Percentiles rank a stretch among this genome's conserved stretches.
These are phyloP conservation scores for Blepharisma japonicum DNA, from an alignment of 73 alveolate species.

Conservation along the genomic window DNA sequence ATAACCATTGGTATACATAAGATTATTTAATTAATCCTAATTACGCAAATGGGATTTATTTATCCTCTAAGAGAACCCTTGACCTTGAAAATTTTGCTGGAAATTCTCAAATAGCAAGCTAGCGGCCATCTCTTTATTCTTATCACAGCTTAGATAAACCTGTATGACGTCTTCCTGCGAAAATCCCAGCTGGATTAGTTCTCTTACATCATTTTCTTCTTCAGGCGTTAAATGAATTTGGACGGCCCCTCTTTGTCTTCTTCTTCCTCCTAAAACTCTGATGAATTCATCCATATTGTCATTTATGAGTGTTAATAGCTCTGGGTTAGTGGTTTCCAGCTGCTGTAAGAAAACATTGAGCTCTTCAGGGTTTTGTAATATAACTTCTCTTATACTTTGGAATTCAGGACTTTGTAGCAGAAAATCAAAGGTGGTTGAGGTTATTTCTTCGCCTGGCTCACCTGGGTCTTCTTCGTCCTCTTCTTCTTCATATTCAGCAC, in stretches of 20 bases:
- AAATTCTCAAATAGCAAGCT: constrained; percentile 7
- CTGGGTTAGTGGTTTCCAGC: constrained; percentile 4
- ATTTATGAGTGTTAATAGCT: neutral
- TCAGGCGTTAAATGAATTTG: neutral
- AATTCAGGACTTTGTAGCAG: neutral
- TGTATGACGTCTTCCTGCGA: neutral
- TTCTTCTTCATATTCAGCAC: constrained; percentile 22
- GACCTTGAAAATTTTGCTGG: constrained; percentile 4
- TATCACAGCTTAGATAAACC: constrained; percentile 10
- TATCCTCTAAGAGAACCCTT: no score
- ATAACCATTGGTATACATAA: no score
- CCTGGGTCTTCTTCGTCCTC: constrained; percentile 4
- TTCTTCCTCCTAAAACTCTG: neutral
- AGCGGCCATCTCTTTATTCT: constrained; percentile 22
- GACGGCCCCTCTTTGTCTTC: neutral
- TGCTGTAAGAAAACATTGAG: neutral
- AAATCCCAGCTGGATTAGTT: constrained; percentile 9
- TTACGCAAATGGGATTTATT: no score
- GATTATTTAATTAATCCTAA: no score
- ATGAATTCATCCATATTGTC: constrained; percentile 3
- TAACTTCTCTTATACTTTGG: neutral
- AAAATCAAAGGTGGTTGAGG: neutral
- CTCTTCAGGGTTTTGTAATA: constrained; percentile 4
- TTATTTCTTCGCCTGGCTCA: neutral
- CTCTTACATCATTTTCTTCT: constrained; percentile 20